Evolutionary conservation across 2,329 filamentous ascomycete species (phyloP).

Genomic region (Rutstroemia sydowiana): DNA sequence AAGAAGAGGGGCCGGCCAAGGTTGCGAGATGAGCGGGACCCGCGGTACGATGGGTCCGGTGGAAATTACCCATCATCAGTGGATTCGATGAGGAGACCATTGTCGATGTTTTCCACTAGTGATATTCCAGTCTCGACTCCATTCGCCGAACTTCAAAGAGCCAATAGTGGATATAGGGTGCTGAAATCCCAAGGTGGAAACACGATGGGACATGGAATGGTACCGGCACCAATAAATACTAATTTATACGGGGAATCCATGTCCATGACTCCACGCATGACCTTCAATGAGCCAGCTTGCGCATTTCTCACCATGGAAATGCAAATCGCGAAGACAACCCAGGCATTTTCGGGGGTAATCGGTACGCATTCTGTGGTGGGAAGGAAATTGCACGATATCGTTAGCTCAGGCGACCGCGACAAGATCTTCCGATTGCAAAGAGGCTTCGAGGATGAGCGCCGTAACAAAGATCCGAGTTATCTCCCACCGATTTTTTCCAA

Average conservation of each 20-base stretch:
- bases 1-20: conserved; percentile 77
- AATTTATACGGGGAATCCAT: conserved; percentile 38
- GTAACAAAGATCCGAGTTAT: conserved; percentile 50
- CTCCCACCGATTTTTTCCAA: conserved; percentile 54
- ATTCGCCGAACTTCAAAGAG: conserved; percentile 39
- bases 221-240: conserved; percentile 40
- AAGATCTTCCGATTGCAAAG: conserved; percentile 44
- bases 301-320: conserved; percentile 53
- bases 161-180: conserved; percentile 41
- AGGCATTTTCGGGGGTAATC: conserved; percentile 47
- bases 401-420: conserved; percentile 44
- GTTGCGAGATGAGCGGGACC: conserved; percentile 63
- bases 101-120: conserved; percentile 42
- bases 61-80: conserved; percentile 24
- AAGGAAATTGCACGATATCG: conserved; percentile 47
- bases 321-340: conserved; percentile 50
- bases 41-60: conserved; percentile 43
- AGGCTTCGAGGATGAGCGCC: conserved; percentile 47
- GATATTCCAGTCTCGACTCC: conserved; percentile 36
- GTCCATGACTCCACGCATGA: conserved; percentile 24
- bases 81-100: conserved; percentile 37
- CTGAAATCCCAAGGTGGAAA: conserved; percentile 44
- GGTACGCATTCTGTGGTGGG: conserved; percentile 42
- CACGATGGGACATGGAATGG: conserved; percentile 36
- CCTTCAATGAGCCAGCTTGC: conserved; percentile 41